Conservation (phyloP, 805 yeast species). For the Candida wancherniae region DNA sequence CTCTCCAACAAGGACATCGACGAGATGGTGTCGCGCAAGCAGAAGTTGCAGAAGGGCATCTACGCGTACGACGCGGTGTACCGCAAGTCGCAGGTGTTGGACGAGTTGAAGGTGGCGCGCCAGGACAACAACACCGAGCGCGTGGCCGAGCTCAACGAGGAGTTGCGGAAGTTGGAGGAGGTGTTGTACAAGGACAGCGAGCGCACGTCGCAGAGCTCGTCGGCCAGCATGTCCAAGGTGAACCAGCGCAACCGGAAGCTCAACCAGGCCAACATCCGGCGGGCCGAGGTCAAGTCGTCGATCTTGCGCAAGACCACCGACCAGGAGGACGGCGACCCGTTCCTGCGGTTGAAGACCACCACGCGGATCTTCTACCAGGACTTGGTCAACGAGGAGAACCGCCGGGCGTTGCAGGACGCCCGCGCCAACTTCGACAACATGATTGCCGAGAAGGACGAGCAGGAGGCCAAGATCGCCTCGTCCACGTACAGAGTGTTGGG, state of each 20-base stretch:
- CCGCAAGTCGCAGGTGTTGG: slow-evolving; percentile 65
- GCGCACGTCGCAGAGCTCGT: slow-evolving; percentile 33
- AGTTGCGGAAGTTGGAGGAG: slow-evolving; percentile 41
- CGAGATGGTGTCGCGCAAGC: slow-evolving; percentile 70
- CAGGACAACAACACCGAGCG: slow-evolving; percentile 45
- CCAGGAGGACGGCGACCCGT: slow-evolving; percentile 67
- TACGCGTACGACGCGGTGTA: slow-evolving; percentile 65
- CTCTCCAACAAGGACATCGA: slow-evolving; percentile 72
- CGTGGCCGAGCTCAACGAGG: slow-evolving; percentile 26
- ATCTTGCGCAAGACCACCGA: slow-evolving; percentile 45
- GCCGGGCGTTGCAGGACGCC: slow-evolving; percentile 53
- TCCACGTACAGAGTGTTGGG: slow-evolving; percentile 58
- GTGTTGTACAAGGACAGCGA: slow-evolving; percentile 36
- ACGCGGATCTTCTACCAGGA: slow-evolving; percentile 75
- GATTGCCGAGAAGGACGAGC: slow-evolving; percentile 39
- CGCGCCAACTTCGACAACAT: slow-evolving; percentile 39
- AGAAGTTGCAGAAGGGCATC: slow-evolving; percentile 43
- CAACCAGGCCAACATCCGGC: slow-evolving; percentile 70
- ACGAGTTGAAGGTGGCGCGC: slow-evolving; percentile 69
- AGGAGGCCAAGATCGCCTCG: slow-evolving; percentile 41
- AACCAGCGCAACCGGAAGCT: slow-evolving; percentile 82
- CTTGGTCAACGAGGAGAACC: slow-evolving; percentile 52
- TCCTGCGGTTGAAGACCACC: slow-evolving; percentile 81
- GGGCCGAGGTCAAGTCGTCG: slow-evolving; percentile 67
- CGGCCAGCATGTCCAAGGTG: slow-evolving; percentile 56